A percentile compares a stretch with the other conserved stretches of the same genome.
phyloP scores from a whole-genome alignment of 495 filamentous ascomycete genomes.

The Hypoxylon intermedium region DNA sequence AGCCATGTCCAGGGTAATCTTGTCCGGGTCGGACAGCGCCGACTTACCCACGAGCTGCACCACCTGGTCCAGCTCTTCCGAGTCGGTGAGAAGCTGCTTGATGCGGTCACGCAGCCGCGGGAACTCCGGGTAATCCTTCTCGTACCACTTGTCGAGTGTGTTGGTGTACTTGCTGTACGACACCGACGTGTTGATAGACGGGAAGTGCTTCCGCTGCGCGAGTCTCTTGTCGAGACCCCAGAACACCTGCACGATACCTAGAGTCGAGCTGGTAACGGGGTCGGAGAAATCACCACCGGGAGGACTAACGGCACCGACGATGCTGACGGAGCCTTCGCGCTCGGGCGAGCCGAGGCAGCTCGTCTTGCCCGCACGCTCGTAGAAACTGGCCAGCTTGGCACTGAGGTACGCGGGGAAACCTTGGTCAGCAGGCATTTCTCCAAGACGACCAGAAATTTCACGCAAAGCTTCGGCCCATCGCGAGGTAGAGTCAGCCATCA shows the following conservation, averaged over 20 bases:
- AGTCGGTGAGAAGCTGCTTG: conserved; percentile 88
- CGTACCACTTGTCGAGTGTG: conserved; percentile 88
- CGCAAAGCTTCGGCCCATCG: conserved; percentile 98
- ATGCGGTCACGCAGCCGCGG: conserved; percentile 90
- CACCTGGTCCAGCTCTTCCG: conserved; percentile 97
- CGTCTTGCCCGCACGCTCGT: conserved; percentile 94
- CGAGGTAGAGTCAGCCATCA: conserved; percentile 99
- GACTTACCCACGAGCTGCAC: conserved; percentile 98
- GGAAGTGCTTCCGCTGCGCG: conserved; percentile 98
- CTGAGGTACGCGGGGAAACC: conserved; percentile 98
- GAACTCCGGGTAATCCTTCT: conserved; percentile 92
- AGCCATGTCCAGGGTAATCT: conserved; percentile 96
- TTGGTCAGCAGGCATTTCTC: conserved; percentile 99
- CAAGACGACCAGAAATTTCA: conserved; percentile 98
- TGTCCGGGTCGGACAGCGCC: conserved; percentile 93
- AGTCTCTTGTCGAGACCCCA: conserved; percentile 99
- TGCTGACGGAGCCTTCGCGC: conserved; percentile 89
- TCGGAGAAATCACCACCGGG: conserved; percentile 99
- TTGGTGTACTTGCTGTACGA: conserved; percentile 97
- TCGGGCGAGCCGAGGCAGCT: conserved; percentile 85
- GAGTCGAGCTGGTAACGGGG: conserved; percentile 91
- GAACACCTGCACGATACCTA: conserved; percentile 99
- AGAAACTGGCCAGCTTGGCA: conserved; percentile 97
- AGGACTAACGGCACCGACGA: conserved; percentile 96
- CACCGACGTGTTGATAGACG: conserved; percentile 93